Percentiles rank a stretch among this genome's conserved stretches.
Conservation (phyloP, 2,329 filamentous ascomycete species). For the Nothomitra cinnamomea region DNA sequence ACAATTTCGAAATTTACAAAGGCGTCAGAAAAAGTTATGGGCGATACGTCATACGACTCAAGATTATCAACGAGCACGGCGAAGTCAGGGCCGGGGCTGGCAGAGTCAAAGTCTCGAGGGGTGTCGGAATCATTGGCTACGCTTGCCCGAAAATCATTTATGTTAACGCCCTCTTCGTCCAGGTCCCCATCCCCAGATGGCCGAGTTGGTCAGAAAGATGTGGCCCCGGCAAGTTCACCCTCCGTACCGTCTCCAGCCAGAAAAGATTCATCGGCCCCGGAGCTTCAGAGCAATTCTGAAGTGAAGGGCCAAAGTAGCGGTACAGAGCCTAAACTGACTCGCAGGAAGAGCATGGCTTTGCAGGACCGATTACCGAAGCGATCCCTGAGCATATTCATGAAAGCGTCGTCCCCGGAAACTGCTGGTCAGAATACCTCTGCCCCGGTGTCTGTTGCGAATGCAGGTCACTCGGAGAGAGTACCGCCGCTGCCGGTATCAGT, state of each 20-base stretch:
- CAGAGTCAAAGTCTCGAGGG: slow-evolving; percentile 24
- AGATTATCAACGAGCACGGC: slow-evolving; percentile 15
- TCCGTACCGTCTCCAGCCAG: neutral
- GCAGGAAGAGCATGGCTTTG: neutral
- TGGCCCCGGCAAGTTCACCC: slow-evolving; percentile 7
- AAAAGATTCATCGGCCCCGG: slow-evolving; percentile 3
- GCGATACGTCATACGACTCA: slow-evolving; percentile 12
- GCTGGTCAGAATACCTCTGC: too few species aligned
- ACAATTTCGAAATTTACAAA: slow-evolving; percentile 8
- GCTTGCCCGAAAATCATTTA: slow-evolving; percentile 34
- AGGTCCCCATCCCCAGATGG: slow-evolving; percentile 28
- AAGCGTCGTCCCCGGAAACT: too few species aligned
- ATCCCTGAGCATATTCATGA: neutral
- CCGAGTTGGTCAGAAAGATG: slow-evolving; percentile 13
- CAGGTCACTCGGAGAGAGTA: slow-evolving; percentile 18
- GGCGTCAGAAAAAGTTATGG: slow-evolving; percentile 6
- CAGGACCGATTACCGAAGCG: neutral
- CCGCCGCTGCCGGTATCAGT: slow-evolving; percentile 24
- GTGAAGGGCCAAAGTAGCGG: slow-evolving; percentile 15
- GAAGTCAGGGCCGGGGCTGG: slow-evolving; percentile 21
- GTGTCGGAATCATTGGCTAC: slow-evolving; percentile 33
- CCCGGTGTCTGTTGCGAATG: neutral
- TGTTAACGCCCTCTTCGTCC: slow-evolving; percentile 19
- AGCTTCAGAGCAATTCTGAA: slow-evolving; percentile 15
- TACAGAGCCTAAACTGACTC: neutral